Conservation (phyloP, 1,284 basidiomycete species). For the Anthracocystis panici-leucophaei region DNA sequence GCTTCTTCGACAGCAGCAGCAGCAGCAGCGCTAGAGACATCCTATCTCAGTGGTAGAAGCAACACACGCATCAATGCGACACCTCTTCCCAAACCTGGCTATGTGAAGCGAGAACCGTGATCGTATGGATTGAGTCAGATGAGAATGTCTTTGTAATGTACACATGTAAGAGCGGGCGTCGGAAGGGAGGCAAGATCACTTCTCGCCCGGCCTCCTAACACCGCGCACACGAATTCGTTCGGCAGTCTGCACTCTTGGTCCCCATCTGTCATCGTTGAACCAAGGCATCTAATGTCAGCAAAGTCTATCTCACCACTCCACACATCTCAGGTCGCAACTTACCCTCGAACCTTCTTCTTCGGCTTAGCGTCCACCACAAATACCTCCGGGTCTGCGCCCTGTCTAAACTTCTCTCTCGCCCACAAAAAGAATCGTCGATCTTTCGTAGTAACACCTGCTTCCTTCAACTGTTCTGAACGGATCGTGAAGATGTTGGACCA, state of each 20-base stretch:
- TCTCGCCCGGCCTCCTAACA: constrained; percentile 60
- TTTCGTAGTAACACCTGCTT: constrained; percentile 76
- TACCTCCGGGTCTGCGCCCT: constrained; percentile 73
- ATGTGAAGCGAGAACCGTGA: background rate
- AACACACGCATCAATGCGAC: too few species aligned
- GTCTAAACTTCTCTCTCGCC: constrained; percentile 82
- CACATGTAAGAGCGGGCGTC: constrained; percentile 12
- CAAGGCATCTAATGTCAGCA: background rate
- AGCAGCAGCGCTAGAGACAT: too few species aligned
- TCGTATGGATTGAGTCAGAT: background rate
- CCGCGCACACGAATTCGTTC: constrained; percentile 72
- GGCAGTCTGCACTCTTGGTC: constrained; percentile 76
- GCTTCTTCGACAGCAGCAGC: constrained; percentile 33
- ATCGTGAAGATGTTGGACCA: constrained; percentile 80
- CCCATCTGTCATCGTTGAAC: constrained; percentile 66
- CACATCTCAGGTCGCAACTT: constrained; percentile 6
- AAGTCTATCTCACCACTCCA: background rate
- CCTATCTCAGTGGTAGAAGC: too few species aligned
- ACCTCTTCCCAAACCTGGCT: too few species aligned
- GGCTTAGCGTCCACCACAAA: constrained; percentile 78
- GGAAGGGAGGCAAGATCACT: constrained; percentile 20
- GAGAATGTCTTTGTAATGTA: constrained; percentile 3
- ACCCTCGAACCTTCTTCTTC: constrained; percentile 79
- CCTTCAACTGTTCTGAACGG: constrained; percentile 75
- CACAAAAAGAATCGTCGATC: constrained; percentile 83